Percentiles rank a stretch among this genome's conserved stretches.
Conservation (phyloP, 2,329 filamentous ascomycete genomes). For the Ophiostoma himal-ulmi region DNA sequence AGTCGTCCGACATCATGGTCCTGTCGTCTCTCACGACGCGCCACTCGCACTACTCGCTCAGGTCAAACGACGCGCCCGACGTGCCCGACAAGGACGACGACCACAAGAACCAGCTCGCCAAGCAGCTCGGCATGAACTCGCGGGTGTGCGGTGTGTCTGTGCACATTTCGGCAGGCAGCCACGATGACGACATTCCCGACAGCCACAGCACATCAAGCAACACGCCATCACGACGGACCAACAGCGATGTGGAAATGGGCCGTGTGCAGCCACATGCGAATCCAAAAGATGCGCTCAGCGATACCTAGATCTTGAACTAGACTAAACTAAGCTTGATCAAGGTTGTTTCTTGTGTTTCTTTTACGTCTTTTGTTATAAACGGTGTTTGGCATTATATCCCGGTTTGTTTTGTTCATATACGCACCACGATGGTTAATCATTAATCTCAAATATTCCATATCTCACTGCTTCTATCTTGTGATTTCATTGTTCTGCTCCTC, state of each 20-base stretch:
- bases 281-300: background rate
- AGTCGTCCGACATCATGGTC: constrained; percentile 17
- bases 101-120: background rate
- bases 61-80: background rate
- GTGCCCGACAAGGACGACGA: background rate
- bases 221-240: background rate
- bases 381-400: constrained; percentile 12
- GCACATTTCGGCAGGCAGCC: constrained; percentile 11
- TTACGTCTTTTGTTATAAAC: background rate
- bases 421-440: background rate
- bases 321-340: background rate
- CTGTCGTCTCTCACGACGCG: constrained; percentile 18
- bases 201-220: background rate
- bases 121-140: background rate
- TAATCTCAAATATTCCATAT: background rate
- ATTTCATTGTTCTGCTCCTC: background rate
- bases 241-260: background rate
- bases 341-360: background rate
- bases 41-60: background rate
- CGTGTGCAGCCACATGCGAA: background rate
- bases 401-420: background rate
- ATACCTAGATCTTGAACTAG: background rate
- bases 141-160: constrained; percentile 10
- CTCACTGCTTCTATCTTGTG: background rate
- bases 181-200: background rate